These are phyloP conservation scores for Leersia perrieri DNA, from an alignment of 176 grass and related monocot species.

Conservation along the genomic window DNA sequence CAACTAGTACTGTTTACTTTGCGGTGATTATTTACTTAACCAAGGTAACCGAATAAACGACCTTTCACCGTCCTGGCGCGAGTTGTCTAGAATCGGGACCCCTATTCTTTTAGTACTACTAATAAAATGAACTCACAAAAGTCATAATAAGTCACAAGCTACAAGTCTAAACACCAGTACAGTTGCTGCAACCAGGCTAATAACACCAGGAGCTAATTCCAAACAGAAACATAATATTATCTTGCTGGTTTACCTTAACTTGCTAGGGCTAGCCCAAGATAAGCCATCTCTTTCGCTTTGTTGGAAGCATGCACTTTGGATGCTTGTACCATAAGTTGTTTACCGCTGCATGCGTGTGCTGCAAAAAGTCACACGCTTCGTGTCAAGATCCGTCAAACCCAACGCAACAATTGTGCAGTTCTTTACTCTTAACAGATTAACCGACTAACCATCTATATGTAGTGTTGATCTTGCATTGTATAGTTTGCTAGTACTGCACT, in stretches of 20 bases:
- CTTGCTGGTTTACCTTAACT: not conserved
- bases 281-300: not conserved
- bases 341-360: not conserved
- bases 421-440: not conserved
- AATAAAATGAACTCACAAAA: not conserved
- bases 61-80: slow-evolving; percentile 31
- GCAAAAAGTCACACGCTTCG: not conserved
- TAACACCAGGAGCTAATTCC: not conserved
- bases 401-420: not conserved
- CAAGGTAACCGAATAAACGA: slow-evolving; percentile 52
- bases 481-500: no score
- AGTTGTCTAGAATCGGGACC: not conserved
- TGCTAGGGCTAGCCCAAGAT: not conserved
- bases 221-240: not conserved
- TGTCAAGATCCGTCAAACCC: not conserved
- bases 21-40: not conserved
- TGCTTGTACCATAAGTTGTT: not conserved
- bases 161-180: not conserved
- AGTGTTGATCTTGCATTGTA: no score
- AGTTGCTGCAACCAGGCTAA: not conserved
- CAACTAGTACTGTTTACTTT: not conserved
- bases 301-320: slow-evolving; percentile 30
- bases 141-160: not conserved
- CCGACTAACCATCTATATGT: not conserved
- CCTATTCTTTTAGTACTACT: not conserved